Conservation (phyloP, 2,329 filamentous ascomycete genomes). For the Grosmannia penicillata region DNA sequence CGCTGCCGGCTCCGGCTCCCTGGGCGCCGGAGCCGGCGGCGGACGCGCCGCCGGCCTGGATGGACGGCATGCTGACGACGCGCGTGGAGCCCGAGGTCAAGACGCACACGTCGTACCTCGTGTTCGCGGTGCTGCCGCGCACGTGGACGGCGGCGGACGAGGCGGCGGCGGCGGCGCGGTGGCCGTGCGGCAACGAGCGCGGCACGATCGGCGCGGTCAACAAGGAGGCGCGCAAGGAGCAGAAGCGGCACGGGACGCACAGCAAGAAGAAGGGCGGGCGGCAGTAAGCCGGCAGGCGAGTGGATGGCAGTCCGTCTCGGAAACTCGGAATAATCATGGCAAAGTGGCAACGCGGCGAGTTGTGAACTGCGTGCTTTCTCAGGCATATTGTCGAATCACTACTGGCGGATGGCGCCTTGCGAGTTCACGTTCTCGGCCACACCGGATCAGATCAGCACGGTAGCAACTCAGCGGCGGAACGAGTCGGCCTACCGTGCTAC, state of each 20-base stretch:
- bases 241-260: constrained; percentile 37
- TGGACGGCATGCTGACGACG: constrained; percentile 65
- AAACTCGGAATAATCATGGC: too few species aligned
- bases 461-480: too few species aligned
- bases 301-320: too few species aligned
- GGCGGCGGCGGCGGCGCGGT: constrained; percentile 45
- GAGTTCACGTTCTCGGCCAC: too few species aligned
- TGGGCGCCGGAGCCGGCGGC: too few species aligned
- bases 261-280: constrained; percentile 14
- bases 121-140: constrained; percentile 79
- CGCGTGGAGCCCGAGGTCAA: constrained; percentile 79
- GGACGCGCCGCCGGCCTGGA: constrained; percentile 34
- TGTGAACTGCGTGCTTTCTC: too few species aligned
- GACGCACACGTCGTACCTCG: constrained; percentile 92
- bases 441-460: too few species aligned
- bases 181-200: constrained; percentile 42
- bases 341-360: too few species aligned
- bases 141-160: constrained; percentile 81
- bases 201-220: constrained; percentile 37
- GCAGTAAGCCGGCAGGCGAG: neutral
- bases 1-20: too few species aligned
- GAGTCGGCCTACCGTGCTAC: too few species aligned
- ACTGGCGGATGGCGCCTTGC: too few species aligned
- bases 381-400: too few species aligned
- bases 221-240: constrained; percentile 38